Evolutionary conservation across 805 yeast species (phyloP), one percentile per base, ranked within the genome.

Genomic region (Saccharomycopsis sp.): DNA sequence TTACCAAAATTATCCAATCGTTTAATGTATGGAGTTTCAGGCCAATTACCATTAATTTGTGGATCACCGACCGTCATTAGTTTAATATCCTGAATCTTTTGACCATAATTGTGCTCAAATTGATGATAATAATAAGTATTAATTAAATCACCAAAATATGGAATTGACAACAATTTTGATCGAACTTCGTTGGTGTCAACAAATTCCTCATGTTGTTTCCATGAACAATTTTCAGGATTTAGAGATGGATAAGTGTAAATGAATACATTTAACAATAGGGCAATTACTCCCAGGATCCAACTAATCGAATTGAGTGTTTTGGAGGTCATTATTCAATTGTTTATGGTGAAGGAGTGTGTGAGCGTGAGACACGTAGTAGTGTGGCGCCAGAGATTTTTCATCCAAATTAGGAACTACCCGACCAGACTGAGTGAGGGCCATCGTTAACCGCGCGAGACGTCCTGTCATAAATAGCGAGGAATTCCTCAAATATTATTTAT

Each of bases 41-140:
- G 75, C 83, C 86, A 79, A 54, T 80, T 76, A 2, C 98, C 98
- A 51, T 90, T 85, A 61, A 93, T 89, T 65, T 93, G 98, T 0
- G 98, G 98, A 58, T 93, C 98, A 4, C 97, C 98, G 61, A 88
- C 81, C 4, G 95, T 83, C 52, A 89, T 61, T 62, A 93, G 62
- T 51, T 76, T 77, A 41, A 89, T 72, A 53, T 74, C 78, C 8
- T 67, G 59, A 3, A 68, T 51, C 2, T 37, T 31, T 22, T 53
- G 51, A 11, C 41, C 26, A 16, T 38, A 47, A 32, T 48, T 36
- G 4, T 41, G 36, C 6, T 37, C 20, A 34, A 44, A 47, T 42
- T 47, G 54, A 31, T 28, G 38, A 48, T 64, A 70, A 8, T 57
- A 56, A 4, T 47, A 23, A 1, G 56, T 45, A 7, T 53, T 47